Percentiles rank a stretch among this genome's conserved stretches.
Conservation (phyloP, 768 basidiomycete species). For the Rhizopogon vinicolor region DNA sequence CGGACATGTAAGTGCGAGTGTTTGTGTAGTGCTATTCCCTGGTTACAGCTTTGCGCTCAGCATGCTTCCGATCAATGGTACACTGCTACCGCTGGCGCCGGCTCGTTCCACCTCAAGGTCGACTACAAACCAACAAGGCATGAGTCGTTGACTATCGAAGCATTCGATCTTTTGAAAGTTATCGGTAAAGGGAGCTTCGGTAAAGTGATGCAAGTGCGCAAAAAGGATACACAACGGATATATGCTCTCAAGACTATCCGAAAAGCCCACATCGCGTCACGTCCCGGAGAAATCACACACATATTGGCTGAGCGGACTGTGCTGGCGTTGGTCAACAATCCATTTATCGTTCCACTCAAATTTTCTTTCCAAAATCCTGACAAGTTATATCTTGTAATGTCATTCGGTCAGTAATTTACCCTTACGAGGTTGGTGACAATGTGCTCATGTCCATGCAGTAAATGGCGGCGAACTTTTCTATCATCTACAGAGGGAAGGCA, state of each 20-base stretch:
- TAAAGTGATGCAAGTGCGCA: slow-evolving; percentile 99
- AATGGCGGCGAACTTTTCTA: slow-evolving; percentile 99
- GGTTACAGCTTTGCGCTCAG: slow-evolving; percentile 30
- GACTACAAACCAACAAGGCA: slow-evolving; percentile 86
- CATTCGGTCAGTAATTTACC: slow-evolving; percentile 60
- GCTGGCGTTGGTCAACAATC: slow-evolving; percentile 94
- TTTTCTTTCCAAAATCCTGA: slow-evolving; percentile 98
- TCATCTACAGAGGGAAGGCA: slow-evolving; percentile 93
- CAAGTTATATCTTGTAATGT: slow-evolving; percentile 96
- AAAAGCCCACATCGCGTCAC: slow-evolving; percentile 95
- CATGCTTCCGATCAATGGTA: slow-evolving; percentile 92
- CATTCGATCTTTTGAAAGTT: slow-evolving; percentile 94
- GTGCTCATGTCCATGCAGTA: slow-evolving; percentile 39
- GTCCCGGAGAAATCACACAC: slow-evolving; percentile 96
- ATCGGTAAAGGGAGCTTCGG: slow-evolving; percentile 98
- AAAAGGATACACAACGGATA: slow-evolving; percentile 96
- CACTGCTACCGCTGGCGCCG: slow-evolving; percentile 73
- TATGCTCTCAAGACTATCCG: slow-evolving; percentile 98
- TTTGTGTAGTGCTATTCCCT: slow-evolving; percentile 5
- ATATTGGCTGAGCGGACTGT: slow-evolving; percentile 97
- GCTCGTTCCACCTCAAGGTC: slow-evolving; percentile 94
- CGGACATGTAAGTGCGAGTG: slow-evolving; percentile 49
- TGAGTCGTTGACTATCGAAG: slow-evolving; percentile 89
- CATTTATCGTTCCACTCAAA: slow-evolving; percentile 98
- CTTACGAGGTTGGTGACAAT: not conserved